Percentiles rank a stretch among this genome's conserved stretches.
Conservation (phyloP, 129 eudicot species). For the Arctium lappa region DNA sequence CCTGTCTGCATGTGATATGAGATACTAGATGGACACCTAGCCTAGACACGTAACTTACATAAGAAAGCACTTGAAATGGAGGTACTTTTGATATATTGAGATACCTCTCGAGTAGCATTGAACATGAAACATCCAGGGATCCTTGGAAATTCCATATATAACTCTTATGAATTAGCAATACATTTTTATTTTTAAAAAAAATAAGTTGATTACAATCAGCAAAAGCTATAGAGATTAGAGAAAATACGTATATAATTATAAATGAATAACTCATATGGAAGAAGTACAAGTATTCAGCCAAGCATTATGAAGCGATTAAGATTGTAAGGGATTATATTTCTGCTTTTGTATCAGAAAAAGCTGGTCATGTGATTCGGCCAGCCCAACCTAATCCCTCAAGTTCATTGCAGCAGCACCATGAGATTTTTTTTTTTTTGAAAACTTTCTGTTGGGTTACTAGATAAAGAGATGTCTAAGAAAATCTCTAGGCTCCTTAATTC, state of each 20-base stretch:
- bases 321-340: not conserved
- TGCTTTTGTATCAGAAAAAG: not conserved
- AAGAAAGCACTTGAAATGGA: not conserved
- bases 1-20: not conserved
- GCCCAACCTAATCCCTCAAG: not conserved
- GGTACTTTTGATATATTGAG: not conserved
- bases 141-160: not conserved
- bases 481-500: not conserved
- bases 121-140: not conserved
- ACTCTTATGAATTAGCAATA: not conserved
- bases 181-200: not conserved
- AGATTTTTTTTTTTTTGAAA: not conserved
- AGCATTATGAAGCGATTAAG: not conserved
- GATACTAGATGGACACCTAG: not conserved
- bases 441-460: not conserved
- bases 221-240: not conserved
- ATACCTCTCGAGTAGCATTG: not conserved
- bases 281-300: not conserved
- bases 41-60: not conserved
- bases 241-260: not conserved
- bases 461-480: not conserved
- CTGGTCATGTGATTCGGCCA: not conserved
- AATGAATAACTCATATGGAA: not conserved
- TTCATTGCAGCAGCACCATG: not conserved
- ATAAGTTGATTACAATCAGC: not conserved